These are phyloP conservation scores for Phytophthora hibernalis DNA, from an alignment of 352 stramenopile genomes.

Conservation along the genomic window DNA sequence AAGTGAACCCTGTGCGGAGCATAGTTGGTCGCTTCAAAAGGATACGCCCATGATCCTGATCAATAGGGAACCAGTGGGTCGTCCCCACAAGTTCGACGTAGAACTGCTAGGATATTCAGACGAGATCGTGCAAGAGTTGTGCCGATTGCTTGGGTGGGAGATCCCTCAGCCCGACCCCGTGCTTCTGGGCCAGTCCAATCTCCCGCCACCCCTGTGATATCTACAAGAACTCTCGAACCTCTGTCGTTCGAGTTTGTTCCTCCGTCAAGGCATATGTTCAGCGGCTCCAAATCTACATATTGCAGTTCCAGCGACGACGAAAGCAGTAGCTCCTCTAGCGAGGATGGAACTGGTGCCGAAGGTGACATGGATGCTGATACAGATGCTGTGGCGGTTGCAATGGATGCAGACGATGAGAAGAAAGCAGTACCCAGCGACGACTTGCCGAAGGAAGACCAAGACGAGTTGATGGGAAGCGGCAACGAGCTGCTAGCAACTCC, in stretches of 20 bases:
- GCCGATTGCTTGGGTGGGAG: slow-evolving; percentile 77
- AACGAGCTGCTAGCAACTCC: slow-evolving; percentile 72
- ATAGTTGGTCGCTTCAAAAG: slow-evolving; percentile 88
- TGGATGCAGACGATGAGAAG: slow-evolving; percentile 45
- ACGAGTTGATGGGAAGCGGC: slow-evolving; percentile 78
- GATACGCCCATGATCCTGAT: slow-evolving; percentile 87
- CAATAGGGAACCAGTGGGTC: slow-evolving; percentile 82
- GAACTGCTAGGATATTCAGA: slow-evolving; percentile 87
- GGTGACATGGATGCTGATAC: slow-evolving; percentile 31
- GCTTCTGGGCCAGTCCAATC: slow-evolving; percentile 68
- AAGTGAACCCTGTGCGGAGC: slow-evolving; percentile 95
- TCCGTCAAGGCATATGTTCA: slow-evolving; percentile 80
- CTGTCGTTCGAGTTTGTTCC: slow-evolving; percentile 73
- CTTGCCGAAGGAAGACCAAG: slow-evolving; percentile 61
- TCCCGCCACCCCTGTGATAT: slow-evolving; percentile 36
- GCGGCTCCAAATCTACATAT: slow-evolving; percentile 68
- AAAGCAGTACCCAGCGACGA: slow-evolving; percentile 23
- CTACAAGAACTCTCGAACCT: slow-evolving; percentile 36
- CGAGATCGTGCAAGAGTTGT: slow-evolving; percentile 86
- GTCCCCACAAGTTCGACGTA: slow-evolving; percentile 87
- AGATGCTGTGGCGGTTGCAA: slow-evolving; percentile 38
- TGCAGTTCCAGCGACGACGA: slow-evolving; percentile 67
- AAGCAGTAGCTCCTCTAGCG: slow-evolving; percentile 62
- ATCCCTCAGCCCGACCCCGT: slow-evolving; percentile 77
- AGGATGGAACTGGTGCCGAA: slow-evolving; percentile 48